These are phyloP conservation scores for Puccinellia tenuiflora DNA, from an alignment of 176 grass and related monocot genomes.

Conservation along the genomic window DNA sequence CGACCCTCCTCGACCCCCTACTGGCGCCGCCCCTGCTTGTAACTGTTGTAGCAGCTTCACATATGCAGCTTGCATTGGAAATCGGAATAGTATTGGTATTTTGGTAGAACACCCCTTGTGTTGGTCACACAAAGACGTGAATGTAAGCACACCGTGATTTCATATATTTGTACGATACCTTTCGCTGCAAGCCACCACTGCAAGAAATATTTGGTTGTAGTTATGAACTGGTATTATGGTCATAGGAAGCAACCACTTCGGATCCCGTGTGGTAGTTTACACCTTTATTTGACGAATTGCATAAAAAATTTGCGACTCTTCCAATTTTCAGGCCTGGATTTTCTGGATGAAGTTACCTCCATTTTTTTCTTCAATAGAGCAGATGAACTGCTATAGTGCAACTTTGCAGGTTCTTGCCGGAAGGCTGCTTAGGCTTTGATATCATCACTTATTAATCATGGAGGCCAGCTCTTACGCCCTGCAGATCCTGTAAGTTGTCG, in stretches of 20 bases:
- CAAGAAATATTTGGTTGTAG: not conserved
- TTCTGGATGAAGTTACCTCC: not conserved
- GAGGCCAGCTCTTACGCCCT: not conserved
- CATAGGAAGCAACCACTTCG: not conserved
- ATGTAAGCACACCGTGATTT: not conserved
- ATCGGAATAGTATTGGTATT: not conserved
- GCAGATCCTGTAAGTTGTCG: conserved; percentile 15
- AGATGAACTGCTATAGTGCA: conserved; percentile 21
- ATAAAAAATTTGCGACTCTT: not conserved
- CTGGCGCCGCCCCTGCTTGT: no score
- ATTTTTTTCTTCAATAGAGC: conserved; percentile 1
- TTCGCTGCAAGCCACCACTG: not conserved
- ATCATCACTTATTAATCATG: conserved; percentile 3
- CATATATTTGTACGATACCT: not conserved
- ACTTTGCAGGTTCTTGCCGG: not conserved
- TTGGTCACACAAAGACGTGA: not conserved
- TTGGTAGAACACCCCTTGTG: not conserved
- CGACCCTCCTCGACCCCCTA: no score
- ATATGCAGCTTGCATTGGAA: not conserved
- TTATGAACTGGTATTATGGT: not conserved
- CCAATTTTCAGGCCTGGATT: conserved; percentile 14
- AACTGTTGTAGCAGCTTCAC: not conserved
- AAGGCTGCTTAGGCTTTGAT: conserved; percentile 8
- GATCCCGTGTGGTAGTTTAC: not conserved
- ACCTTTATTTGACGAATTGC: not conserved